Base-by-base conservation (phyloP, 2,329 filamentous ascomycete genomes). In the Penicillium sp. region DNA sequence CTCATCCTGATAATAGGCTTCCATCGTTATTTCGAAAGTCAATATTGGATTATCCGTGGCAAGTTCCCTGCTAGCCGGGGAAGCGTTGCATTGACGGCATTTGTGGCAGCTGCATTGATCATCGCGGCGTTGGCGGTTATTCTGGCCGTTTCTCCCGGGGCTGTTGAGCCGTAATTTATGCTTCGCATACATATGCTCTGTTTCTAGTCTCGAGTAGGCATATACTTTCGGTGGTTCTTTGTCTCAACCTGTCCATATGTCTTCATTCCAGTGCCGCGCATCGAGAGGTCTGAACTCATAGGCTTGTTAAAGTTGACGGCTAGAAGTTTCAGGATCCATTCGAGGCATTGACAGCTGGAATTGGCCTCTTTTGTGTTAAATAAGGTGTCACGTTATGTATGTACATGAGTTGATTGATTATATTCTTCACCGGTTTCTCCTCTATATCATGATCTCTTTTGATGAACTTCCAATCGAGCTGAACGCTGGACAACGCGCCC, bases 1-100 rank as follows among this genome's bases (percentile, higher is more conserved):
- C 62, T 88, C 6, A 82, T 88, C 49, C 77, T 89, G 2, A 69
- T 85, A 24, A 79, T 88, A 33, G 86, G 86, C 2, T 87, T 88
- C 65, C 86, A 88, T 68, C 79, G 86, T 44, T 89, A 87, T 66
- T 88, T 88, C 66, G 86, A 88, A 67, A 82, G 83, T 43, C 86
- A 89, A 73, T 85, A 88, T 69, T 89, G 87, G 78, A 85, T 89
- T 56, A 84, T 88, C 24, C 74, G 85, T 3, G 86, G 86, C 54
- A 88, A 88, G 69, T 89, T 89, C 57, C 86, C 86, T 0, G 86
- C 86, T 4, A 85, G 83, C 58, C 79, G 86, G 56, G 85, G 85
- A 4, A 87, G 85, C 65, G 81, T 89, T 40, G 75, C 86, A 27
- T 59, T 88, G n/a, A 81, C 87, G 10, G 81, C 81, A 7, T 75